Evolutionary conservation across 768 basidiomycete genomes (phyloP).

Genomic region (Trametes cinnabarina): DNA sequence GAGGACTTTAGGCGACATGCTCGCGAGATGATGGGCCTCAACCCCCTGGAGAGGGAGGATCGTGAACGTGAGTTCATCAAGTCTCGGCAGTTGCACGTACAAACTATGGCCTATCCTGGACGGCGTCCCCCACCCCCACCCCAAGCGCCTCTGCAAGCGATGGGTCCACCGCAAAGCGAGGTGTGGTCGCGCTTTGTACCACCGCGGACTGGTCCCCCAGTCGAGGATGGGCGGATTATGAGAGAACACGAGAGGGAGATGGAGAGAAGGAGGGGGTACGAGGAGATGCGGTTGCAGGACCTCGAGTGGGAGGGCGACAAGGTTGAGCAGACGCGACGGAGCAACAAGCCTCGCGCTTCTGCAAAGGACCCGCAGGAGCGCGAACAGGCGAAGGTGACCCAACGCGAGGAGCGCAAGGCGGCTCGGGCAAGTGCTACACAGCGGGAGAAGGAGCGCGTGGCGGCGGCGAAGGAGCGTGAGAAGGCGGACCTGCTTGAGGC

Average conservation of each 20-base stretch:
- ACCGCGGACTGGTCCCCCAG: neutral
- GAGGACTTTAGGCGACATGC: constrained; percentile 14
- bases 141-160: constrained; percentile 6
- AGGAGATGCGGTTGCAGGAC: constrained; percentile 30
- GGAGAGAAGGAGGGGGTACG: constrained; percentile 21
- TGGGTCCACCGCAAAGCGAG: constrained; percentile 15
- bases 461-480: neutral
- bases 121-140: constrained; percentile 5
- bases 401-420: constrained; percentile 27
- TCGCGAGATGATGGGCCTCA: constrained; percentile 12
- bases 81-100: constrained; percentile 9
- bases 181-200: constrained; percentile 17
- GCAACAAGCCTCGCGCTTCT: constrained; percentile 10
- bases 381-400: constrained; percentile 31
- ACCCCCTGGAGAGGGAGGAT: constrained; percentile 16
- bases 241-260: constrained; percentile 16
- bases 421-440: constrained; percentile 26
- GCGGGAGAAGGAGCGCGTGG: constrained; percentile 12
- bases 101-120: neutral
- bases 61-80: constrained; percentile 23
- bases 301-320: constrained; percentile 26
- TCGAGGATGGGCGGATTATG: constrained; percentile 7
- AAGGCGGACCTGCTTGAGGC: constrained; percentile 20
- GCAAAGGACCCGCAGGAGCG: constrained; percentile 29
- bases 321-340: neutral